Percentiles rank a stretch among this genome's conserved stretches.
Conservation (phyloP, 345 rosid species). For the Syzygium jambos region DNA sequence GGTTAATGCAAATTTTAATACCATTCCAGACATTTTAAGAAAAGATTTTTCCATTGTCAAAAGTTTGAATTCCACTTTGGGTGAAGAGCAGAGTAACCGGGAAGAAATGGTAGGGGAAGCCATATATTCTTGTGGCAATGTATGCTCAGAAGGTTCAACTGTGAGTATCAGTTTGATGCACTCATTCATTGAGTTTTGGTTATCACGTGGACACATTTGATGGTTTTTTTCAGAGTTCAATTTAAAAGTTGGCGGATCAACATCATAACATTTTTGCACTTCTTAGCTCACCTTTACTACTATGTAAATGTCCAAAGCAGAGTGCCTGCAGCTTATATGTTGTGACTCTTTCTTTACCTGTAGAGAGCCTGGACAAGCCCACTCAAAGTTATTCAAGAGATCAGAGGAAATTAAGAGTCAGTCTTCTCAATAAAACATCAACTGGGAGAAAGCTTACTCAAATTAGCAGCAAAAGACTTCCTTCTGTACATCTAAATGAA, state of each 20-base stretch:
- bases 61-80: constrained; percentile 9
- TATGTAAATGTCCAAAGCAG: constrained; percentile 6
- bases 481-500: too few relatives aligned
- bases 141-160: too few relatives aligned
- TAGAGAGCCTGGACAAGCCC: constrained; percentile 25
- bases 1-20: not conserved
- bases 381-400: constrained; percentile 28
- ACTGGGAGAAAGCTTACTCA: too few relatives aligned
- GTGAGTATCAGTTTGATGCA: too few relatives aligned
- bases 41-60: constrained; percentile 11
- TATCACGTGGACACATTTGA: too few relatives aligned
- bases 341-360: not conserved
- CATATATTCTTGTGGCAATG: too few relatives aligned
- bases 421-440: not conserved
- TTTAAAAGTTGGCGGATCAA: too few relatives aligned
- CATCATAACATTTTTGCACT: too few relatives aligned
- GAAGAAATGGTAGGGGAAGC: not conserved
- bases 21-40: constrained; percentile 3
- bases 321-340: constrained; percentile 2
- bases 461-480: too few relatives aligned
- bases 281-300: too few relatives aligned
- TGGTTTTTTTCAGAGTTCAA: too few relatives aligned
- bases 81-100: constrained; percentile 8
- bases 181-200: too few relatives aligned
- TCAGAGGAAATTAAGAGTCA: constrained; percentile 18